phyloP scores from a whole-genome alignment of 2,329 filamentous ascomycete species.

The Emmonsiellopsis sp. region DNA sequence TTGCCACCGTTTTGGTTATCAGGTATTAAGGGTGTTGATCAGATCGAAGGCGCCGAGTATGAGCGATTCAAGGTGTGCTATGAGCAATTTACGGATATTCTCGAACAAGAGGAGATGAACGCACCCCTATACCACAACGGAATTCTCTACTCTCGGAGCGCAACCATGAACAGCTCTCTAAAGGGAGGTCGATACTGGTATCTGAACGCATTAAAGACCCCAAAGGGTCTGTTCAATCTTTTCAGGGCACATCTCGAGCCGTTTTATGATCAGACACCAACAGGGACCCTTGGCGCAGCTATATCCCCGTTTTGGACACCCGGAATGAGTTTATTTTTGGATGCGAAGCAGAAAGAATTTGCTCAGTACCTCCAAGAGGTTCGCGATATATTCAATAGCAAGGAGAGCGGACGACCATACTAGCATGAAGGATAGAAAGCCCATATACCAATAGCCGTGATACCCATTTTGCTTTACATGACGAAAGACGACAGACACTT shows the following conservation, averaged over 20 bases:
- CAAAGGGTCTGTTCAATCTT: constrained; percentile 8
- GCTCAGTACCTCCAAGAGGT: constrained; percentile 6
- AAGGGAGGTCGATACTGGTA: constrained; percentile 9
- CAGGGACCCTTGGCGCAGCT: not conserved
- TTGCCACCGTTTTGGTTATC: not conserved
- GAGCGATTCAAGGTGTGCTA: constrained; percentile 3
- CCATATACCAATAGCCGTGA: not conserved
- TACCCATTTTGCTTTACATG: not conserved
- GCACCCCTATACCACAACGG: not conserved
- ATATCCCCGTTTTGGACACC: constrained; percentile 8
- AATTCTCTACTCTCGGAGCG: not conserved
- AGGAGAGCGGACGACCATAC: not conserved
- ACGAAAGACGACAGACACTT: not conserved
- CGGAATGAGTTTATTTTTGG: constrained; percentile 7
- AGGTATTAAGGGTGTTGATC: not conserved
- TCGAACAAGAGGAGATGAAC: constrained; percentile 8
- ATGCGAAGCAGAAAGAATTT: constrained; percentile 2
- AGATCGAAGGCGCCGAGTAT: not conserved
- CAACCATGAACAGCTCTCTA: constrained; percentile 2
- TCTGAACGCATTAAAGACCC: constrained; percentile 4
- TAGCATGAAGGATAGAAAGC: not conserved
- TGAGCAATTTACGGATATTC: constrained; percentile 5
- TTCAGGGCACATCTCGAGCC: constrained; percentile 1
- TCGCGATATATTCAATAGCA: constrained; percentile 4
- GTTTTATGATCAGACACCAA: not conserved